Evolutionary conservation across 768 basidiomycete genomes (phyloP), one percentile per base, ranked within the genome.

Genomic region (Clitopilus passeckerianus): DNA sequence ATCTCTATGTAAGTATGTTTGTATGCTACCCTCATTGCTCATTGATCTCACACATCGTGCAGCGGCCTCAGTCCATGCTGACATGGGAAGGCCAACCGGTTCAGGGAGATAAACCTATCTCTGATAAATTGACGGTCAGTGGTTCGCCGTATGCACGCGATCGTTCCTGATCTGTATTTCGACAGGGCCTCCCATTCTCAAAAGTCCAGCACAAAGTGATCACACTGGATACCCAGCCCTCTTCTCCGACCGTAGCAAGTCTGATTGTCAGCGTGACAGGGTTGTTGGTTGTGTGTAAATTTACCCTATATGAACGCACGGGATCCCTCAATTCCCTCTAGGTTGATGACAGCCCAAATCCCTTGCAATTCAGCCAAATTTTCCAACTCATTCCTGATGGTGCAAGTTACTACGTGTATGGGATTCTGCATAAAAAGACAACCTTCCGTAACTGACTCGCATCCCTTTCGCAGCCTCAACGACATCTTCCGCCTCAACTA

Each of bases 401-500:
- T 5, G 66, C 63, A 18, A 84, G 84, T 64, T 95, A 89, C 79
- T 98, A 87, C 70, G 90, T 98, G 94, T 95, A 74, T 53, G 91
- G 77, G 10, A 43, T 59, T 44, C 43, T 10, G 34, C 43, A 35
- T 53, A 33, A 30, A 7, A 30, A 30, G 27, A 30, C 4, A 30
- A 30, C 27, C 7, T 30, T 30, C 27, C 27, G 7, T 7, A 30
- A 30, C 27, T 30, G 27, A 30, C 27, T 30, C 7, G 27, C 27
- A 54, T 50, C 34, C 20, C 56, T 33, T 61, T 53, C 33, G 1
- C 63, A 93, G 91, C 58, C 77, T 81, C 68, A 96, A 96, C 72
- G 92, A 95, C 71, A 86, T 95, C 61, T 95, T 97, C 90, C 90
- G 92, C 63, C 87, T 94, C 74, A 92, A 92, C 77, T 83, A 85